Evolutionary conservation across 2,329 filamentous ascomycete genomes (phyloP), one percentile per base, ranked within the genome.

Genomic region (Penicillium sp.): DNA sequence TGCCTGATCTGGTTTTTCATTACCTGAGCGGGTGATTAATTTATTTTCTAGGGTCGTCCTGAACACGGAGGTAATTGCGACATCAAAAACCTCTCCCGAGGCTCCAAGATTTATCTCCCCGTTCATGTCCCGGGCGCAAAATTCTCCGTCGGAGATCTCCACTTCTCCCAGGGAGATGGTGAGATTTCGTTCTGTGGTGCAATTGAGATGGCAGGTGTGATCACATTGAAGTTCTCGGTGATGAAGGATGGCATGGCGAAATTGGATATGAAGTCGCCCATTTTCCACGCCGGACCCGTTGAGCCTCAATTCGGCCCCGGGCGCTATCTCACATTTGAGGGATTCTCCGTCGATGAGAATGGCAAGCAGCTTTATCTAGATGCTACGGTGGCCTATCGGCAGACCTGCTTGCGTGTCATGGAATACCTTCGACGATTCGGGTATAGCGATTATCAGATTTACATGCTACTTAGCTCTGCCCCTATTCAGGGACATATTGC

Each of bases 31-130:
- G 15, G 11, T 27, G 14, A 25, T 11, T n/a, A 9, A 26, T 15
- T 41, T 5, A 7, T 23, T 25, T 42, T 11, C 6, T 18, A 75
- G 49, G 84, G 92, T 2, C 80, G 91, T 0, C 90, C 91, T 0
- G 91, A 95, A 67, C 89, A 95, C 64, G 92, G 92, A 14, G 92
- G 92, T 0, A 96, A 96, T 67, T 94, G 90, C 69, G 91, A 96
- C 63, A 94, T 95, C 73, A 95, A 95, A 77, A 94, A 94, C 66
- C 79, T 95, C 27, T 88, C 84, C 1, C 80, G 90, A 6, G 90
- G 90, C 2, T 87, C 82, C 55, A 93, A 92, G 69, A 89, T 95
- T 0, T 96, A 92, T 70, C 81, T 96, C 0, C 92, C 92, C 0
- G 88, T 97, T 0, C 92, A 96, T 66, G 90, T 97, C 4, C 75